Evolutionary conservation across 768 basidiomycete genomes (phyloP).

Genomic region (Agaricus bisporus): DNA sequence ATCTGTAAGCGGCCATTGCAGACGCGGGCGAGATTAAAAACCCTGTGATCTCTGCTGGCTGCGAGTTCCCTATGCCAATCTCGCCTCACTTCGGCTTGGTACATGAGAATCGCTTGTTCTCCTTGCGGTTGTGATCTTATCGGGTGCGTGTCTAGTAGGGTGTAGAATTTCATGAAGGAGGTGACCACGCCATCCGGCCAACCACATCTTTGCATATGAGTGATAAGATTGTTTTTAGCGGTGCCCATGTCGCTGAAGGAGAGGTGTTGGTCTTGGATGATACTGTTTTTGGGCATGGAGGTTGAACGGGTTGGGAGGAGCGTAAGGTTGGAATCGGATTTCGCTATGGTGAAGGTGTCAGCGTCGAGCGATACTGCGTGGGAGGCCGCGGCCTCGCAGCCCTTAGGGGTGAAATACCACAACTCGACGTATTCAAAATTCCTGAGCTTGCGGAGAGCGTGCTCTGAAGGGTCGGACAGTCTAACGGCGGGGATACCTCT

Average conservation of each 20-base stretch:
- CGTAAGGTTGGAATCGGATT: neutral
- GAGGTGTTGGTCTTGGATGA: neutral
- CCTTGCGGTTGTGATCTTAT: constrained; percentile 1
- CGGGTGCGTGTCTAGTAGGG: neutral
- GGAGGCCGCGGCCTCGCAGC: constrained; percentile 3
- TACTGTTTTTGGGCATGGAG: neutral
- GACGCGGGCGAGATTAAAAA: too few species aligned
- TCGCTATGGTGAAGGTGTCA: neutral
- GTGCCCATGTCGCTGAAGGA: neutral
- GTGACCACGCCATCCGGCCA: neutral
- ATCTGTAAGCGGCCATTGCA: too few species aligned
- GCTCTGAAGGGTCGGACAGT: neutral
- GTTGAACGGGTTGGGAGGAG: neutral
- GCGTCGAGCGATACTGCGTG: neutral
- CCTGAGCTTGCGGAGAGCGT: constrained; percentile 9
- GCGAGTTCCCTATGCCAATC: constrained; percentile 12
- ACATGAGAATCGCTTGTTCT: constrained; percentile 4
- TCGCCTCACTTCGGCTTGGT: constrained; percentile 9
- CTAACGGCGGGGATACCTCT: too few species aligned
- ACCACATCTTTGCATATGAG: neutral
- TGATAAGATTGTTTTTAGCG: neutral
- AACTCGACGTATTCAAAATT: constrained; percentile 10
- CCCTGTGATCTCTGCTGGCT: neutral
- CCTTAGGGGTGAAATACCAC: constrained; percentile 12
- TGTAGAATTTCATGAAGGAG: neutral